Evolutionary conservation across 345 rosid genomes (phyloP).

Genomic region (Eucalyptus coolabah): DNA sequence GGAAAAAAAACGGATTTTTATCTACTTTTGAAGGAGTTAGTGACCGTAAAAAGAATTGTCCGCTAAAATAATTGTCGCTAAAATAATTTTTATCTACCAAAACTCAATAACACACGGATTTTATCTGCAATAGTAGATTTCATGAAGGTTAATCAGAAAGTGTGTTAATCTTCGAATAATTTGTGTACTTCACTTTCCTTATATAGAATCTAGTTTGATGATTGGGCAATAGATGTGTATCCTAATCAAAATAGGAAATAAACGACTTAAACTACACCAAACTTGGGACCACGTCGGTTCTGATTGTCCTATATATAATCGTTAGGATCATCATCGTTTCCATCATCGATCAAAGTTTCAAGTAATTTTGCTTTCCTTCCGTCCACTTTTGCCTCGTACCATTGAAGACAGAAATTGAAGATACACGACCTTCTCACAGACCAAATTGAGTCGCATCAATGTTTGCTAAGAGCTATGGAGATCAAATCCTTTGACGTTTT

Average conservation of each 20-base stretch:
- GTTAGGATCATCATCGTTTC: neutral
- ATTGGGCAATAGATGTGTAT: neutral
- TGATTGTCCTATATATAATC: neutral
- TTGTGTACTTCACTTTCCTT: neutral
- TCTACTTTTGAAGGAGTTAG: too few relatives aligned
- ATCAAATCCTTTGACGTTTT: accelerated
- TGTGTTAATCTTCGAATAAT: too few relatives aligned
- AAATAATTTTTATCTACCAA: too few relatives aligned
- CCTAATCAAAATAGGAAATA: neutral
- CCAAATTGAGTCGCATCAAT: too few relatives aligned
- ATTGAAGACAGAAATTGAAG: neutral
- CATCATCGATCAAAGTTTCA: too few relatives aligned
- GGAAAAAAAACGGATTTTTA: too few relatives aligned
- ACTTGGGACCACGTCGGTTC: neutral
- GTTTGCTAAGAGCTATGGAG: neutral
- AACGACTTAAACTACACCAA: neutral
- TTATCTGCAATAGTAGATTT: too few relatives aligned
- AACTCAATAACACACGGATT: too few relatives aligned
- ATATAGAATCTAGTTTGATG: neutral
- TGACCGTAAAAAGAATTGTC: too few relatives aligned
- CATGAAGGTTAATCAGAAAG: too few relatives aligned
- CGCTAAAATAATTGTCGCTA: too few relatives aligned
- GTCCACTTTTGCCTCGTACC: neutral
- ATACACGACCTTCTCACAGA: accelerated
- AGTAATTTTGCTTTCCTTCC: neutral